Base-by-base conservation (phyloP, 805 yeast genomes). In the Cephaloascus fragrans region DNA sequence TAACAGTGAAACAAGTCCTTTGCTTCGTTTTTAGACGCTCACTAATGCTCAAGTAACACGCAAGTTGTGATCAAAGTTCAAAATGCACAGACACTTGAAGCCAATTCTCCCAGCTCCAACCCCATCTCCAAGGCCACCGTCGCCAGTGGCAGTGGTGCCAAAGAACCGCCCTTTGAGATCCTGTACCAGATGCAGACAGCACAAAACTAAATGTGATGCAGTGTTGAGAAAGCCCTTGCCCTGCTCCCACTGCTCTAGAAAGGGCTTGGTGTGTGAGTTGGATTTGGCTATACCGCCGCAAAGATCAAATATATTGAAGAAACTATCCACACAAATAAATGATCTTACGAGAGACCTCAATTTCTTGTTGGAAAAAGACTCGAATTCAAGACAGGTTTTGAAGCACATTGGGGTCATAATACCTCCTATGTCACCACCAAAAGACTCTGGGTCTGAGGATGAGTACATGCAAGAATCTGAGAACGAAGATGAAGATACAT, bases 191-290 rank as follows among this genome's bases (percentile, higher is more conserved):
- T 80, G 87, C 53, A 64, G 86, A 28, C 73, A 73, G 48, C 81
- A 77, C 47, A 80, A 80, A 52, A 77, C 80, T 15, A 76, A 71
- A 48, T 80, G 87, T 55, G 80, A 80, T 50, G 80, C 80, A 10
- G 45, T 57, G 12, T 50, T 51, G 18, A 70, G 75, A 14, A 55
- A 63, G 28, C 85, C 86, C 3, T 50, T 56, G 18, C 72, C 83
- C 0, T 80, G 87, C 48, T 53, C 78, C 3, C 66, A 73, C 23
- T 80, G 87, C 51, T 45, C 60, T 4, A 74, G 69, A 50, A 66
- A 70, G 42, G 73, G 73, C 15, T 47, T 72, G 17, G 56, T 58
- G 19, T 80, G 87, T 49, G 66, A 67, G 35, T 59, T 78, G 35
- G 84, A 77, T 45, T 61, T 71, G 16, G 75, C 79, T 12, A 62